phyloP scores from a whole-genome alignment of 306 rosid genomes.

The Cicer judaicum region DNA sequence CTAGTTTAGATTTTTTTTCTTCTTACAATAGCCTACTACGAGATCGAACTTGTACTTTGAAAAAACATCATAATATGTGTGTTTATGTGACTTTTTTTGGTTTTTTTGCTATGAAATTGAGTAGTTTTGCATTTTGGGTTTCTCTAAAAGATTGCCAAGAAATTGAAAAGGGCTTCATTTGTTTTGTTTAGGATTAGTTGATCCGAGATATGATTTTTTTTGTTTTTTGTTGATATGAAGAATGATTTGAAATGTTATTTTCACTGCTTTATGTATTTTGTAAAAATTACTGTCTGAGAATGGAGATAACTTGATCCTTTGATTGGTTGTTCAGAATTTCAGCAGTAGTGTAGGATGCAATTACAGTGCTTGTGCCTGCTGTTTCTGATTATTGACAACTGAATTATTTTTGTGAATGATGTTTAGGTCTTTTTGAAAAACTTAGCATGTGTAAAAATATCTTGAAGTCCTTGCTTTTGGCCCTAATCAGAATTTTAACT shows the following conservation, averaged over 20 bases:
- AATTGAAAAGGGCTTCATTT: constrained; percentile 40
- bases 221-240: constrained; percentile 18
- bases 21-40: constrained; percentile 39
- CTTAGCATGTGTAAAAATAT: constrained; percentile 26
- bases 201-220: constrained; percentile 35
- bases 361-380: constrained; percentile 31
- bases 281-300: constrained; percentile 30
- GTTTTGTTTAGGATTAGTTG: constrained; percentile 38
- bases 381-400: constrained; percentile 20
- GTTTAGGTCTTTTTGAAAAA: constrained; percentile 12
- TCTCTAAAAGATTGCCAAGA: constrained; percentile 1
- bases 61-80: constrained; percentile 2
- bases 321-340: constrained; percentile 31
- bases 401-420: constrained; percentile 27
- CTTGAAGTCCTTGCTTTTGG: constrained; percentile 29
- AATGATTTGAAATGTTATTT: constrained; percentile 37
- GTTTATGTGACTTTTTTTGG: constrained; percentile 18
- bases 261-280: constrained; percentile 19
- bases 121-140: constrained; percentile 36
- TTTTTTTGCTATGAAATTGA: constrained; percentile 42
- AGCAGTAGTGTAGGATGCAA: constrained; percentile 16
- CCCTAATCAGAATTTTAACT: constrained; percentile 19
- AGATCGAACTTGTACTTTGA: constrained; percentile 32
- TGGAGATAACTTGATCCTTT: constrained; percentile 35
- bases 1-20: neutral